Base-by-base conservation (phyloP, 2,329 filamentous ascomycete genomes). In the Sarocladiaceae sp. region DNA sequence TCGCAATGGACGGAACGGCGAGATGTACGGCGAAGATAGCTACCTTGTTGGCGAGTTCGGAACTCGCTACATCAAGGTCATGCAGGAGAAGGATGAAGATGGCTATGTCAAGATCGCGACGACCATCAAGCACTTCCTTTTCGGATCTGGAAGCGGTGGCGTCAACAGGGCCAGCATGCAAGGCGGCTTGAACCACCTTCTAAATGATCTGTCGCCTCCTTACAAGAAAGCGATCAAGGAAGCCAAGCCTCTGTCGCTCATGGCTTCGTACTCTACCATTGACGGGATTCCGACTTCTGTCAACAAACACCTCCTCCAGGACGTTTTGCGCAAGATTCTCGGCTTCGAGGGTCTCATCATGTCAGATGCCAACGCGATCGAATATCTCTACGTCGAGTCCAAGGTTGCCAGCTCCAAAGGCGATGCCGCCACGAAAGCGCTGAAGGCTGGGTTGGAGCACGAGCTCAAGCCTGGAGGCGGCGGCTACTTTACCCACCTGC, bases 41-140 rank as follows among this genome's bases (percentile, higher is more conserved):
- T 61, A 59, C 23, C 47, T 62, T 2, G 53, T 56, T 4, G 57
- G 57, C 3, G 55, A 59, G 23, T 59, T 63, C 42, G 62, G 54
- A 3, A 50, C 56, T 12, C 43, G 48, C 6, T 64, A 63, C 37
- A 55, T 64, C 34, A 51, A 61, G 42, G 60, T 51, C 2, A 64
- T 64, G 62, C 59, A 65, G 41, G 56, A 59, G 24, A 57, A 51
- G 37, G 58, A 63, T 43, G 48, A 55, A 3, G 35, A 56, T 12
- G 59, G 60, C 16, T 61, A 54, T 44, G 42, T 62, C 43, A 61
- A 60, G 39, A 54, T 64, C 4, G 61, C 62, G 2, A 59, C 58
- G 3, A 64, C 61, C 2, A 57, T 64, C 46, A 64, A 64, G 50
- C 62, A 63, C 44, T 65, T 57, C 47, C 53, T 64, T 3, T 65